Evolutionary conservation across 2,329 filamentous ascomycete species (phyloP).

Genomic region (Aspergillus latus): DNA sequence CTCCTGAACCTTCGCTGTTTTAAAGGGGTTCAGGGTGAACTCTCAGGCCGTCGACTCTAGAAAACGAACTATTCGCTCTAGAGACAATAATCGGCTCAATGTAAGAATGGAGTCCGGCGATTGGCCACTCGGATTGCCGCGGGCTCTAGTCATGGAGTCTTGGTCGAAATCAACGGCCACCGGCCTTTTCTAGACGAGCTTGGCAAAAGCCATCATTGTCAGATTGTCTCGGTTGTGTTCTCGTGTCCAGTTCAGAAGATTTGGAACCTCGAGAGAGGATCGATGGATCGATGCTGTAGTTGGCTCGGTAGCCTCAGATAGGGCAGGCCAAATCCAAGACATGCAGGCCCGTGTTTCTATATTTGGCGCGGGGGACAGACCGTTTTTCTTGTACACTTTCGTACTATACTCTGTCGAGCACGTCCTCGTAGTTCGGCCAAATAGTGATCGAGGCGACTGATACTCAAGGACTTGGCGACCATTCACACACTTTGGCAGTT

Average conservation of each 20-base stretch:
- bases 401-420: neutral
- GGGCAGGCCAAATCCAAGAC: conserved; percentile 15
- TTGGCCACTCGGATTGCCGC: conserved; percentile 6
- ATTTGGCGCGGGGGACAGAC: conserved; percentile 15
- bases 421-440: neutral
- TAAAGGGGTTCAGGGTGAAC: neutral
- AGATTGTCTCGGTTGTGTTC: neutral
- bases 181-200: neutral
- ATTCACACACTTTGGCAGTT: neutral
- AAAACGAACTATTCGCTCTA: conserved; percentile 5
- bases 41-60: neutral
- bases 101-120: neutral
- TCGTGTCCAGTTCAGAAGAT: neutral
- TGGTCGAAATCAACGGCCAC: conserved; percentile 1
- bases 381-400: neutral
- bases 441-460: neutral
- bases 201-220: conserved; percentile 6
- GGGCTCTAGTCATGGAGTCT: conserved; percentile 1
- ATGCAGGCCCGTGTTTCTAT: conserved; percentile 24
- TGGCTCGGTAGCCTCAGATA: neutral
- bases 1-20: neutral
- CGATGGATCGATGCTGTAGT: neutral
- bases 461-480: too few species aligned
- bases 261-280: too few species aligned
- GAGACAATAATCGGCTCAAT: conserved; percentile 2